Evolutionary conservation across 208 protist species (phyloP).

Genomic region (Wallacemonas sp.): DNA sequence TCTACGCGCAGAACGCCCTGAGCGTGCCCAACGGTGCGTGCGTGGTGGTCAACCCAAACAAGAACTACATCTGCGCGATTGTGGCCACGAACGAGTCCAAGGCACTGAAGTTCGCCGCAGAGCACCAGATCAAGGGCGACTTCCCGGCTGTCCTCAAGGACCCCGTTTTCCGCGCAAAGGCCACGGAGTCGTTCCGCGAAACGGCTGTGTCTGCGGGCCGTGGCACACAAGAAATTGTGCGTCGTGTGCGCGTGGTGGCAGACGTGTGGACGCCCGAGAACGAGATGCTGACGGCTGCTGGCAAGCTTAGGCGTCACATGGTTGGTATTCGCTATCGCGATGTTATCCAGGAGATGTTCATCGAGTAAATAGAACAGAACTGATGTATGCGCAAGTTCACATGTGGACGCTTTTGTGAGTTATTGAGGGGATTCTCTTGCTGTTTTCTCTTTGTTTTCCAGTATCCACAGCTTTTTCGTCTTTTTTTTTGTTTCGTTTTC

Average conservation of each 20-base stretch:
- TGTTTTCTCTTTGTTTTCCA: too few relatives aligned
- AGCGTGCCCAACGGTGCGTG: slow-evolving; percentile 28
- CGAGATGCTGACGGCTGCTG: slow-evolving; percentile 38
- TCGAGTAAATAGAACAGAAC: slow-evolving; percentile 22
- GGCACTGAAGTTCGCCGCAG: slow-evolving; percentile 22
- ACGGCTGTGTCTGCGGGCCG: slow-evolving; percentile 12
- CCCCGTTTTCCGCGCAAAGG: slow-evolving; percentile 24
- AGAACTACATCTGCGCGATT: slow-evolving; percentile 38
- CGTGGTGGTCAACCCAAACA: slow-evolving; percentile 34
- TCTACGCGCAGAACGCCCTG: slow-evolving; percentile 34
- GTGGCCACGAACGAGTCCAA: slow-evolving; percentile 35
- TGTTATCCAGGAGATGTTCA: slow-evolving; percentile 34
- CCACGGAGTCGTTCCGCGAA: slow-evolving; percentile 25
- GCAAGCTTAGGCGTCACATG: slow-evolving; percentile 30
- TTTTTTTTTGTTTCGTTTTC: too few relatives aligned
- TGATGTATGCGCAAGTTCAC: too few relatives aligned
- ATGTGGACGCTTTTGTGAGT: background rate
- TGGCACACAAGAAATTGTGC: slow-evolving; percentile 26
- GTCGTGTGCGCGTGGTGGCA: slow-evolving; percentile 23
- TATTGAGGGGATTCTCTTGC: background rate
- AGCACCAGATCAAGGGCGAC: slow-evolving; percentile 17
- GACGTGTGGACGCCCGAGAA: slow-evolving; percentile 54
- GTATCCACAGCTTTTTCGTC: too few relatives aligned
- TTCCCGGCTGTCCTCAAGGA: slow-evolving; percentile 33
- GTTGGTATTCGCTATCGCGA: slow-evolving; percentile 28